Evolutionary conservation across 2,329 filamentous ascomycete species (phyloP), one percentile per base, ranked within the genome.

Genomic region (Paramyrothecium sp.): DNA sequence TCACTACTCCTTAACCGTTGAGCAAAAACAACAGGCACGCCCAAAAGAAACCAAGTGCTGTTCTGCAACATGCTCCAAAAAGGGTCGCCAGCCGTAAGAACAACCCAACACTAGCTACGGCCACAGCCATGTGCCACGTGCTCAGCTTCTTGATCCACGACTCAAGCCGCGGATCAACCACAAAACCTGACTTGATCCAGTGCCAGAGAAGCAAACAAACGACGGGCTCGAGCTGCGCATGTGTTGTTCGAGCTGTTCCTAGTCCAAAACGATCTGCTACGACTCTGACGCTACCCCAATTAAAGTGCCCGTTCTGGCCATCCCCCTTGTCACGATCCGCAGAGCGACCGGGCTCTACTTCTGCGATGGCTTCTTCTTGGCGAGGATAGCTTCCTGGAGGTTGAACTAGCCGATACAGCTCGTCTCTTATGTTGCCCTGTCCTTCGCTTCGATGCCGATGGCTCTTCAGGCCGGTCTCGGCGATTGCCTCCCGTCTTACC

Each of bases 11-110:
- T 56, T 55, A 59, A 38, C 52, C 58, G 47, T 58, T 53, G 51
- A 59, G 54, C 54, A 61, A 52, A 59, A 58, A 61, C 52, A 56
- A 38, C 41, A 64, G 54, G 30, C 55, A 56, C 17, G 62, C 57
- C 48, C 59, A 60, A 52, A 57, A 56, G 47, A 59, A 33, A 51
- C 58, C 60, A 58, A 55, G 51, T n/a, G 53, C 64, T 30, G 59
- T 51, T 41, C 50, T 46, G 48, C 62, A 57, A 34, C 60, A 65
- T 23, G 57, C 61, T 47, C 63, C 54, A 38, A 62, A 50, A 38
- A 64, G 50, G 10, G 59, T 56, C 44, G 58, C 54, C 23, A 70
- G 52, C 55, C 64, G 67, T 59, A 71, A 70, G 30, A 68, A 54
- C 21, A 69, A 30, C 10, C 4, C 10, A 30, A 10, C 26, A 30